Evolutionary conservation across 306 rosid species (phyloP).

Genomic region (Quercus berberidifolia): DNA sequence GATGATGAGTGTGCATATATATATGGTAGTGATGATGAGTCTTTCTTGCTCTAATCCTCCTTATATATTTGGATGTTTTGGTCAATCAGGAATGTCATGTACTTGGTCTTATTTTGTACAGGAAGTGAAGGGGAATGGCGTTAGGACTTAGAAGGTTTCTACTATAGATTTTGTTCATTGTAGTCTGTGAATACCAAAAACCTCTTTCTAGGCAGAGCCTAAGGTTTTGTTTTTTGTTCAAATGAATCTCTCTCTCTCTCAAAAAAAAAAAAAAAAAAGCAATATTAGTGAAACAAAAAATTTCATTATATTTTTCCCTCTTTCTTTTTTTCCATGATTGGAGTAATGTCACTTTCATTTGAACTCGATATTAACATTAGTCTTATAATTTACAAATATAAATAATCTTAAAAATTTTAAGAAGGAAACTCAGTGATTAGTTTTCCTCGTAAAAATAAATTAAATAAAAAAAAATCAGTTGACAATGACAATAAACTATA

Average conservation of each 20-base stretch:
- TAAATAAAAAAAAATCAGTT: too few species aligned
- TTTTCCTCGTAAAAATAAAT: too few species aligned
- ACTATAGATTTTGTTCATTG: background rate
- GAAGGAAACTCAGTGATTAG: too few species aligned
- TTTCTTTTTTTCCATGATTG: too few species aligned
- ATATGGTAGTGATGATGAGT: background rate
- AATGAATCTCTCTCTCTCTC: constrained; percentile 15
- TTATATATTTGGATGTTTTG: background rate
- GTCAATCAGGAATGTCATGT: background rate
- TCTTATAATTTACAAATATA: too few species aligned
- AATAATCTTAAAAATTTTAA: too few species aligned
- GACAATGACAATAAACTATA: too few species aligned
- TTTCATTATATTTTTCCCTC: too few species aligned
- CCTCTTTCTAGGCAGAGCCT: background rate
- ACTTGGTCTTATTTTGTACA: background rate
- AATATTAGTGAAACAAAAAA: too few species aligned
- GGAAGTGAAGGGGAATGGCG: background rate
- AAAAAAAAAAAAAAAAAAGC: too few species aligned
- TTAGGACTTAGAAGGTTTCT: background rate
- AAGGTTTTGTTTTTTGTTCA: background rate
- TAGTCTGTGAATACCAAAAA: background rate
- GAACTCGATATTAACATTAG: too few species aligned
- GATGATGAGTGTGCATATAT: background rate
- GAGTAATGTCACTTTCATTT: too few species aligned
- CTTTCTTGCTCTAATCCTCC: background rate